Conservation (phyloP, 345 rosid genomes). For the Brassica cretica region DNA sequence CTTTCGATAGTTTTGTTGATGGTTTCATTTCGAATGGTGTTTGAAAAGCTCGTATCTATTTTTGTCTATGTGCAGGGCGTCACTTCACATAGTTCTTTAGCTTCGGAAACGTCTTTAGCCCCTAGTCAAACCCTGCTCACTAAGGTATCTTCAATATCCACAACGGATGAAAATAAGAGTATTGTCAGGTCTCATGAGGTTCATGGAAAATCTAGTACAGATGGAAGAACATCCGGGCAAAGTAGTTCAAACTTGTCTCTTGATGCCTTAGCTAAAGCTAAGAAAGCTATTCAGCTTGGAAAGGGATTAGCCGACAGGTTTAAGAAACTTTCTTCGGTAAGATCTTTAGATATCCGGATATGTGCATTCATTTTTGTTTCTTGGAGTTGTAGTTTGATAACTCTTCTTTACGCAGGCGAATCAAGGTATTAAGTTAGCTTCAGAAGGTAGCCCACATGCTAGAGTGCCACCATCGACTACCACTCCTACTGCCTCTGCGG, state of each 20-base stretch:
- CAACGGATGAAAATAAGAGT: constrained; percentile 98
- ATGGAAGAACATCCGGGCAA: constrained; percentile 77
- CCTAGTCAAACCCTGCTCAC: constrained; percentile 53
- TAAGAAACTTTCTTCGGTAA: constrained; percentile 67
- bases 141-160: constrained; percentile 97
- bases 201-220: constrained; percentile 99
- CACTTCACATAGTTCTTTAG: constrained; percentile 41
- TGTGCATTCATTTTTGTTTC: background rate
- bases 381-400: background rate
- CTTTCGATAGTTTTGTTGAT: constrained; percentile 4
- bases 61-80: constrained; percentile 52
- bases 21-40: background rate
- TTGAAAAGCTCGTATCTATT: constrained; percentile 8
- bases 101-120: constrained; percentile 47
- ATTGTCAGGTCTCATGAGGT: constrained; percentile 99
- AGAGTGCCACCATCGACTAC: constrained; percentile 33
- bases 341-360: constrained; percentile 19
- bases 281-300: constrained; percentile 71
- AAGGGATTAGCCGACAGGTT: constrained; percentile 67
- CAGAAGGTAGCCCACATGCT: constrained; percentile 41
- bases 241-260: constrained; percentile 76
- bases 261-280: constrained; percentile 90
- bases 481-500: constrained; percentile 21
- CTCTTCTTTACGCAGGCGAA: constrained; percentile 50
- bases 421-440: constrained; percentile 45